Conservation (phyloP, 768 basidiomycete genomes). For the Dentipellis sp. region DNA sequence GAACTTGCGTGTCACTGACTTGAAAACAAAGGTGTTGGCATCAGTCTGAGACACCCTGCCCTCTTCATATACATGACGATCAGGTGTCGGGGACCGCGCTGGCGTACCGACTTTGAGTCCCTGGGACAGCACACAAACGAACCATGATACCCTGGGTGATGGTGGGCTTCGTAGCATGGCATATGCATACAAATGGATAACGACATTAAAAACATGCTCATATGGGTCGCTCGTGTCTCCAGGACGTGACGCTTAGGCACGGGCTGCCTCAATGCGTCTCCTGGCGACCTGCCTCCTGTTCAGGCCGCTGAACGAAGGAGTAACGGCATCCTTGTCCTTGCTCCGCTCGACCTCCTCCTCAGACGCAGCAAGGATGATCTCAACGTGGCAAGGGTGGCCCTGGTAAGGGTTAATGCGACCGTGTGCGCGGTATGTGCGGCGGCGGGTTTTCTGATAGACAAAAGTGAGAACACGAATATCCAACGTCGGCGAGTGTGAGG, state of each 20-base stretch:
- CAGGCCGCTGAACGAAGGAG: conserved; percentile 47
- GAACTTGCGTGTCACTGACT: background rate
- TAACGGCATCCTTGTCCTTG: conserved; percentile 65
- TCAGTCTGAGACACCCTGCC: background rate
- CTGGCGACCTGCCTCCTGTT: conserved; percentile 84
- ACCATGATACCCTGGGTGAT: background rate
- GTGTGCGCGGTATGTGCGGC: conserved; percentile 97
- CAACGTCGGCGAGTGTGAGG: background rate
- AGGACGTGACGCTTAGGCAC: conserved; percentile 33
- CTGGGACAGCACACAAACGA: background rate
- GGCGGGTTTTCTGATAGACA: conserved; percentile 80
- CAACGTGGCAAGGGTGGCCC: conserved; percentile 94
- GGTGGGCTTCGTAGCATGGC: conserved; percentile 8
- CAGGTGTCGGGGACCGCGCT: background rate
- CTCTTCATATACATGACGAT: background rate
- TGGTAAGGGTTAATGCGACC: conserved; percentile 99
- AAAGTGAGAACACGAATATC: background rate
- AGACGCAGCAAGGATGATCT: conserved; percentile 79
- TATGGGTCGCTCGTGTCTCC: conserved; percentile 8
- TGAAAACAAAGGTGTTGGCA: background rate
- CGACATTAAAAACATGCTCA: conserved; percentile 19
- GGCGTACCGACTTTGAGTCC: background rate
- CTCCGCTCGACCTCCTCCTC: conserved; percentile 85
- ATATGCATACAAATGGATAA: conserved; percentile 15
- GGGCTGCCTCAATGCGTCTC: conserved; percentile 80